Base-by-base conservation (phyloP, 345 rosid species). In the Salix koriyanagi region DNA sequence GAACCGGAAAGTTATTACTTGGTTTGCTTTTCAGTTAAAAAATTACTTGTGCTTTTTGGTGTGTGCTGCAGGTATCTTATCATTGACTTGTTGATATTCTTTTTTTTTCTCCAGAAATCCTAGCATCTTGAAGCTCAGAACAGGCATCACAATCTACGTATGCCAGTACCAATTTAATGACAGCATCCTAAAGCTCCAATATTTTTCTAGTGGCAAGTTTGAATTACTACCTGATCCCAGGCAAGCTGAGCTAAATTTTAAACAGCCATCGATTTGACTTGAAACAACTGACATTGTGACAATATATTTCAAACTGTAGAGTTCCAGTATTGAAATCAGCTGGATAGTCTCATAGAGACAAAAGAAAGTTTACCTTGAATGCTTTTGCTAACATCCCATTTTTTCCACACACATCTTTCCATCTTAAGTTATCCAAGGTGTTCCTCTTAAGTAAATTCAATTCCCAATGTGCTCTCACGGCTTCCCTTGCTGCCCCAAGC, bases 401-500 rank as follows among this genome's bases (percentile, higher is more conserved):
- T 80, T 88, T 89, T 71, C 97, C 98, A 80, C 97, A 91, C 19
- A 89, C 83, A 28, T 84, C 89, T 86, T 86, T 92, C 99, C 98
- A 96, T 74, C 93, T 88, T 78, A 91, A 87, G 87, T 96, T 94
- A 83, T 94, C 88, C 44, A 66, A 26, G 74, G 90, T 87, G 75
- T 89, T 84, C 77, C 88, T 94, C 89, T 88, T 94, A 79, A 94
- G 85, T 78, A 96, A 91, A 83, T 86, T 91, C 67, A 96, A 90
- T 79, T 96, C 98, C 98, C 98, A 96, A 42, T 88, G 91, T 60
- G 99, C 99, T 89, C 80, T 94, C 58, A 96, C 99, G 3, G 97
- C 97, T 83, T 94, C 99, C 84, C 99, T 96, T 71, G 99, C 98
- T 13, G 99, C 99, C 76, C 99, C 99, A 78, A 96, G 97, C 91